Percentiles rank a stretch among this genome's conserved stretches.
These are phyloP conservation scores for Iris macrosiphon DNA, from an alignment of 106 monocot species.

Conservation along the genomic window DNA sequence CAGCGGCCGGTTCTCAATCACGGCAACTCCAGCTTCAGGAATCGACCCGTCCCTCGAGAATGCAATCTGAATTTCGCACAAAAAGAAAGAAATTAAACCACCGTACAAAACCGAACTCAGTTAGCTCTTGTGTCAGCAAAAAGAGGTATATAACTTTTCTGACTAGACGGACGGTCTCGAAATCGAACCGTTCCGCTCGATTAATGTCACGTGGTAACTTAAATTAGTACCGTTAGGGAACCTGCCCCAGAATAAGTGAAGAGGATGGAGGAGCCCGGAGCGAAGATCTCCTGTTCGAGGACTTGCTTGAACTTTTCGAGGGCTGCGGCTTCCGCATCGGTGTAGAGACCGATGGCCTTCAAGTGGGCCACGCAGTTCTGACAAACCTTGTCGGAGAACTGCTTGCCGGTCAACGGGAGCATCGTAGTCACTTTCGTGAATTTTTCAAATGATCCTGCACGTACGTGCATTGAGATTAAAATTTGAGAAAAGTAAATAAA, in stretches of 20 bases:
- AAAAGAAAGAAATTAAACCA: not conserved
- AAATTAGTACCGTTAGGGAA: slow-evolving; percentile 25
- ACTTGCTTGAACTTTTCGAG: slow-evolving; percentile 25
- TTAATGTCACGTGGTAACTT: not conserved
- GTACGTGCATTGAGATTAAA: not conserved
- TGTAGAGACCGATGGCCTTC: slow-evolving; percentile 36
- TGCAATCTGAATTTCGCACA: slow-evolving; percentile 24
- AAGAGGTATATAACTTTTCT: not conserved
- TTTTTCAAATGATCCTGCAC: slow-evolving; percentile 58
- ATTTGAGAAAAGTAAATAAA: not conserved
- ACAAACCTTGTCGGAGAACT: slow-evolving; percentile 56
- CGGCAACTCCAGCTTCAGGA: slow-evolving; percentile 9
- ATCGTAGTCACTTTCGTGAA: slow-evolving; percentile 41
- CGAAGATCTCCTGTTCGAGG: slow-evolving; percentile 33
- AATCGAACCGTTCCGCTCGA: too few relatives aligned
- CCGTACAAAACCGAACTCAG: not conserved
- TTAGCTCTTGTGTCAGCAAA: too few relatives aligned
- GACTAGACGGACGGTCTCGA: too few relatives aligned
- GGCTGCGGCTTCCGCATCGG: slow-evolving; percentile 27
- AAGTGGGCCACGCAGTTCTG: slow-evolving; percentile 41
- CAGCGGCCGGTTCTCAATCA: slow-evolving; percentile 30
- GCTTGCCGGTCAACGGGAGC: slow-evolving; percentile 40
- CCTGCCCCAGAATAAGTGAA: slow-evolving; percentile 42
- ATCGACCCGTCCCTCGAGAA: slow-evolving; percentile 27
- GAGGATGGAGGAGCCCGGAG: slow-evolving; percentile 40